A percentile compares a stretch with the other conserved stretches of the same genome.
phyloP scores from a whole-genome alignment of 371 early-diverging fungal genomes.

The Basidiobolus meristosporus region DNA sequence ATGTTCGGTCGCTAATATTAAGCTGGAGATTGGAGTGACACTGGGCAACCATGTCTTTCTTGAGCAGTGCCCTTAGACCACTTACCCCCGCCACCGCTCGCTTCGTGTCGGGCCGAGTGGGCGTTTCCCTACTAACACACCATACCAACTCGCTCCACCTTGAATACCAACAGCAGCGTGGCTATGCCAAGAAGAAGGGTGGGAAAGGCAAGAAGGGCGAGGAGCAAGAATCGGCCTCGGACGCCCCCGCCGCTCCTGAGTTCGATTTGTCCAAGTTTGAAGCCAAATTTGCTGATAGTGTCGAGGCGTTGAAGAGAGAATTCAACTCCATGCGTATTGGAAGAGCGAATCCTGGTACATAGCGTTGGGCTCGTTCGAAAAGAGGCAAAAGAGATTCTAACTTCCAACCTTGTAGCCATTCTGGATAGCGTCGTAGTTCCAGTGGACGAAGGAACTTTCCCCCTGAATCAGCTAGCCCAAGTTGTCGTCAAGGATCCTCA shows the following conservation, averaged over 20 bases:
- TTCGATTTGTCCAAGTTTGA: conserved; percentile 19
- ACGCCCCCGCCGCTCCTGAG: conserved; percentile 8
- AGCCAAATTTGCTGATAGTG: conserved; percentile 17
- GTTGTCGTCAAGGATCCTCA: conserved; percentile 75
- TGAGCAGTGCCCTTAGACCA: too few species aligned
- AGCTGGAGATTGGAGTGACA: too few species aligned
- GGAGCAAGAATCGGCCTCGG: too few species aligned
- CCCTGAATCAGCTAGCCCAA: conserved; percentile 53
- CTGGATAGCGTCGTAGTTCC: conserved; percentile 53
- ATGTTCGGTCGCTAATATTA: too few species aligned
- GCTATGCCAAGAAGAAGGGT: too few species aligned
- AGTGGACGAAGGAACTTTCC: conserved; percentile 26
- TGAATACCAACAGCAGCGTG: too few species aligned
- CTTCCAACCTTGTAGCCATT: conserved; percentile 20
- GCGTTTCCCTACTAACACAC: too few species aligned
- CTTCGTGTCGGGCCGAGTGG: too few species aligned
- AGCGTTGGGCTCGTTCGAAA: neutral
- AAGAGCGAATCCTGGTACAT: conserved; percentile 49
- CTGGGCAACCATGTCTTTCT: too few species aligned
- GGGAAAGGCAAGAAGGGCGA: too few species aligned
- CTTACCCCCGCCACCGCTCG: too few species aligned
- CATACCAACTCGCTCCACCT: too few species aligned
- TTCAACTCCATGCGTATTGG: conserved; percentile 45
- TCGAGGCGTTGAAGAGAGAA: conserved; percentile 34
- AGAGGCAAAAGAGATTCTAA: neutral